These are phyloP conservation scores for Mercurialis annua DNA, from an alignment of 345 rosid genomes.

Conservation along the genomic window DNA sequence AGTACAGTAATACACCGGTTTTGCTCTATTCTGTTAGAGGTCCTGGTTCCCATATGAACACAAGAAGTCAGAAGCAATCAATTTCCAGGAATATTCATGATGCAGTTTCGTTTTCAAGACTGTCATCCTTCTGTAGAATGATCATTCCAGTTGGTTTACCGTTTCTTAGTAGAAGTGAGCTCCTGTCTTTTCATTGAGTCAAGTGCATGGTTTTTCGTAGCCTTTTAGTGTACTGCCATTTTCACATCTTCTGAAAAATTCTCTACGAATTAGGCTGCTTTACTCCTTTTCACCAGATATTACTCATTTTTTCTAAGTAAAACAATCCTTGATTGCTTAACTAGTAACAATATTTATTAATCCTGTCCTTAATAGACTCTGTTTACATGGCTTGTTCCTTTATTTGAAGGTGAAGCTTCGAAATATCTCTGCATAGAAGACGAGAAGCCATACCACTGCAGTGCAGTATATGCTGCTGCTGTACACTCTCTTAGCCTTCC, in stretches of 20 bases:
- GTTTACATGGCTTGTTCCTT: constrained; percentile 7
- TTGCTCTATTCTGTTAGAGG: constrained; percentile 62
- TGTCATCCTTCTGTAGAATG: constrained; percentile 63
- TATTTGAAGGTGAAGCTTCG: constrained; percentile 59
- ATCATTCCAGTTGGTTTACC: constrained; percentile 87
- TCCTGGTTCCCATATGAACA: constrained; percentile 46
- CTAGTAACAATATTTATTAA: background rate
- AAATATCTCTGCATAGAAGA: constrained; percentile 48
- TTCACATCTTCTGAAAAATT: constrained; percentile 5
- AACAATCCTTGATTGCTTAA: background rate
- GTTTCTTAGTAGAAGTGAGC: constrained; percentile 59
- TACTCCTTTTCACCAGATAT: background rate
- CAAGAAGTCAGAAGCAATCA: constrained; percentile 42
- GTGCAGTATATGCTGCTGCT: constrained; percentile 88
- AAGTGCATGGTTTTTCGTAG: background rate
- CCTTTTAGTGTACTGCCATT: background rate
- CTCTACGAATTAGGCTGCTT: constrained; percentile 1
- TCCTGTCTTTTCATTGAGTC: constrained; percentile 1
- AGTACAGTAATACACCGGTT: constrained; percentile 65
- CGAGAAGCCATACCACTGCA: constrained; percentile 71
- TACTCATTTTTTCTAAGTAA: background rate
- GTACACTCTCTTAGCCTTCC: constrained; percentile 70
- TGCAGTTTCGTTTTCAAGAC: constrained; percentile 72
- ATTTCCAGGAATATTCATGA: constrained; percentile 68
- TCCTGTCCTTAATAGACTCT: background rate